phyloP scores from a whole-genome alignment of 1,284 basidiomycete genomes.

The Albatrellus sp. region DNA sequence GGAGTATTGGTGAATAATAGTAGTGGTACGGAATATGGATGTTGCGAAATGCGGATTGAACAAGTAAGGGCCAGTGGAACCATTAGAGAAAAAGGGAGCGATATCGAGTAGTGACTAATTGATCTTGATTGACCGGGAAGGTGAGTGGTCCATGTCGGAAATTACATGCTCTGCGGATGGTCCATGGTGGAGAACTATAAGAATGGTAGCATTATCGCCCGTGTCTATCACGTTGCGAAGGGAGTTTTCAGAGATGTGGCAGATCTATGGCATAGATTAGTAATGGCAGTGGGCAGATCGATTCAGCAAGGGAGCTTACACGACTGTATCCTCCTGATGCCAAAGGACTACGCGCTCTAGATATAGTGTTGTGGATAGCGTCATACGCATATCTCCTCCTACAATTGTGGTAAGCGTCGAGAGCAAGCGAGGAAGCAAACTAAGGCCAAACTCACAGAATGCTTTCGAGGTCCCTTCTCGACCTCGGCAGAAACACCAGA shows the following conservation, averaged over 20 bases:
- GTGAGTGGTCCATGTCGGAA: constrained; percentile 6
- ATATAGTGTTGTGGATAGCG: constrained; percentile 67
- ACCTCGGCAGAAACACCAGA: constrained; percentile 56
- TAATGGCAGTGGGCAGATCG: constrained; percentile 3
- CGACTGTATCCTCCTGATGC: constrained; percentile 63
- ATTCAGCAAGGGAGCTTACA: constrained; percentile 28
- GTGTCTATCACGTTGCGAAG: constrained; percentile 55
- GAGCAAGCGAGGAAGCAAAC: constrained; percentile 2
- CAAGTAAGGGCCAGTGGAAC: constrained; percentile 4
- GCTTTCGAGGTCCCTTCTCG: constrained; percentile 51
- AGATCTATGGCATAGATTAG: constrained; percentile 32
- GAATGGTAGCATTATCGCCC: constrained; percentile 47
- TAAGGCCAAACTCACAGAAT: constrained; percentile 40
- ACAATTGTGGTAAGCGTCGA: constrained; percentile 4
- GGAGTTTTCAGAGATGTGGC: constrained; percentile 55
- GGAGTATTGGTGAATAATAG: not conserved
- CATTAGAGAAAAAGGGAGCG: constrained; percentile 1
- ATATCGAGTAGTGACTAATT: constrained; percentile 4
- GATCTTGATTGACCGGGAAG: constrained; percentile 10
- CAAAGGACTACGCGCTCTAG: constrained; percentile 49
- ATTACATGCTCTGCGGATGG: constrained; percentile 7
- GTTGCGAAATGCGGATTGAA: not conserved
- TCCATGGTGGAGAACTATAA: constrained; percentile 45
- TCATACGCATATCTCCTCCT: constrained; percentile 52
- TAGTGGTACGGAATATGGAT: not conserved